Conservation (phyloP, 2,329 filamentous ascomycete species). For the Diplodia scrobiculata region DNA sequence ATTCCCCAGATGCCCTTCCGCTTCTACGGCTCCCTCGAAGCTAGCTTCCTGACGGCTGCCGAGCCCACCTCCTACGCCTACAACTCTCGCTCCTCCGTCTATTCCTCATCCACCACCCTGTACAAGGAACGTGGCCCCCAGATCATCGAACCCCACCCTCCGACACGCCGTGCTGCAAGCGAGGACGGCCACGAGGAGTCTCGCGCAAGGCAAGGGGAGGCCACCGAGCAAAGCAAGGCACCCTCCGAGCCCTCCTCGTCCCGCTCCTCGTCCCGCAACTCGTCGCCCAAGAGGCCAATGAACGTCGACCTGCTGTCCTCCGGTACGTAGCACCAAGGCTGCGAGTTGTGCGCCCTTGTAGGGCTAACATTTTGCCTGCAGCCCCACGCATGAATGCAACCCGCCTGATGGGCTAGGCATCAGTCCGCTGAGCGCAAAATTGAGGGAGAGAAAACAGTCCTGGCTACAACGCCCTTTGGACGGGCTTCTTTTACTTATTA, state of each 20-base stretch:
- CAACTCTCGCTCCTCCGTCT: slow-evolving; percentile 17
- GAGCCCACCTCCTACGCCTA: slow-evolving; percentile 17
- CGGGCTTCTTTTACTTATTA: background rate
- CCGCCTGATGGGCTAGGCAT: slow-evolving; percentile 12
- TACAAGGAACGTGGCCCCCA: slow-evolving; percentile 11
- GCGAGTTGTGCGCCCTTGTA: background rate
- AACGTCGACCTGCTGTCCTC: slow-evolving; percentile 1
- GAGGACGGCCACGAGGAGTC: too few species aligned
- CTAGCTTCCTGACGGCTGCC: slow-evolving; percentile 20
- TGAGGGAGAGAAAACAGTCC: background rate
- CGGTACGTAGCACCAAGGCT: slow-evolving; percentile 11
- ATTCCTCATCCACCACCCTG: slow-evolving; percentile 2
- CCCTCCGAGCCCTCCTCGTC: background rate
- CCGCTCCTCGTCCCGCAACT: slow-evolving; percentile 7
- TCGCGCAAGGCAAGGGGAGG: background rate
- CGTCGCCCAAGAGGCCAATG: slow-evolving; percentile 7
- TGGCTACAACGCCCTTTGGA: background rate
- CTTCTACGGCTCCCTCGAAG: slow-evolving; percentile 15
- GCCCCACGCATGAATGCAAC: slow-evolving; percentile 23
- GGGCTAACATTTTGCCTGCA: slow-evolving; percentile 10
- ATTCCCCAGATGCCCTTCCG: slow-evolving; percentile 21
- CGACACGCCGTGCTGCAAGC: background rate
- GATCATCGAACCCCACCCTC: slow-evolving; percentile 14
- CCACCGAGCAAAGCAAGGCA: background rate
- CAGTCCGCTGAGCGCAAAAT: background rate